Percentiles rank a stretch among this genome's conserved stretches.
Conservation (phyloP, 495 filamentous ascomycete genomes). For the Neurospora sp. region DNA sequence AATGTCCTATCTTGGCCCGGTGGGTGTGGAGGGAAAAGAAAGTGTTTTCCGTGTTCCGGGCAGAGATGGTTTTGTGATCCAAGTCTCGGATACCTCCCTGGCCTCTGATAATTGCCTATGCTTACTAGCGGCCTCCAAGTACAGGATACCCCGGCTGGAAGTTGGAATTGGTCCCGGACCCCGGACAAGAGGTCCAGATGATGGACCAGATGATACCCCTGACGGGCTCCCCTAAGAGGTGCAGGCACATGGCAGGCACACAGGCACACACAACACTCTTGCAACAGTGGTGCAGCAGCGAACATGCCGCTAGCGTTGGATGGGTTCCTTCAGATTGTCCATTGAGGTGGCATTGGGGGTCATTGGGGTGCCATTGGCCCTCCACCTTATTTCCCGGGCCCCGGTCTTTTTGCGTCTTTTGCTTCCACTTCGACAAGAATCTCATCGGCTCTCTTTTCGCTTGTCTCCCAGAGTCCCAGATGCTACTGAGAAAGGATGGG, state of each 20-base stretch:
- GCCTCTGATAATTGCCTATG: background rate
- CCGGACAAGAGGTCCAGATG: background rate
- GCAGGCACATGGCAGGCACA: background rate
- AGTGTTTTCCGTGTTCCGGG: background rate
- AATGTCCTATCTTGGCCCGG: background rate
- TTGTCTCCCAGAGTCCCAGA: background rate
- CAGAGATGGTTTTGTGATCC: background rate
- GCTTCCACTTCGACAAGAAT: background rate
- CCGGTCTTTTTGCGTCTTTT: background rate
- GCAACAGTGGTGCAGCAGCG: background rate
- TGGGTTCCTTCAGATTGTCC: background rate
- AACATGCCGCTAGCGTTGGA: background rate
- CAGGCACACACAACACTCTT: background rate
- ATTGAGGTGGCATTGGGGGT: background rate
- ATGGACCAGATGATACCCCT: background rate
- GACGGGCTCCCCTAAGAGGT: background rate
- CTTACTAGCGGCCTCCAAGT: background rate
- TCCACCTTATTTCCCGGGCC: background rate
- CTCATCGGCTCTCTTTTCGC: background rate
- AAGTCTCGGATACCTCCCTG: background rate
- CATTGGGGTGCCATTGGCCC: background rate
- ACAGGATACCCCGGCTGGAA: background rate
- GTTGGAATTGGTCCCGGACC: background rate
- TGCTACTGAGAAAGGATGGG: no score
- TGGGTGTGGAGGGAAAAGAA: background rate